Evolutionary conservation across 1,139 yeast species (phyloP).

Genomic region (Kazachstania sp.): DNA sequence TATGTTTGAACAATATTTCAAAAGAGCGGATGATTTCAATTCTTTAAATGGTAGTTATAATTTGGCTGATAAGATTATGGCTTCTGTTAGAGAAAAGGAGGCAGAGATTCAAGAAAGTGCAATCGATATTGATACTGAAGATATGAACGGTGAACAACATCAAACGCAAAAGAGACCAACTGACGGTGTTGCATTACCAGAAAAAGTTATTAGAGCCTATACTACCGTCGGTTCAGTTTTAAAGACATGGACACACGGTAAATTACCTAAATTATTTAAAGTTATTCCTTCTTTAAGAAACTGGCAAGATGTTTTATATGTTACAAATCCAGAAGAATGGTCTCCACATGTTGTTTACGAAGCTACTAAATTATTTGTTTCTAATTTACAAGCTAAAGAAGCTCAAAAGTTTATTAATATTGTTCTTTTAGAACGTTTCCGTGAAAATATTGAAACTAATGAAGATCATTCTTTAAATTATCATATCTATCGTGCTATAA

Average conservation of each 20-base stretch:
- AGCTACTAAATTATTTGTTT: slow-evolving; percentile 88
- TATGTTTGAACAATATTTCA: slow-evolving; percentile 58
- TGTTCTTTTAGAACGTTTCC: slow-evolving; percentile 75
- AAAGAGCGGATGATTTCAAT: slow-evolving; percentile 34
- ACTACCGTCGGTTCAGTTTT: slow-evolving; percentile 83
- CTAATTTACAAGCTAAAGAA: slow-evolving; percentile 81
- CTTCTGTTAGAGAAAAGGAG: slow-evolving; percentile 73
- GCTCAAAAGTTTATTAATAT: slow-evolving; percentile 75
- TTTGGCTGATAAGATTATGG: slow-evolving; percentile 87
- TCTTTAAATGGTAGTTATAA: slow-evolving; percentile 45
- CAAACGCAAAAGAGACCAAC: slow-evolving; percentile 19
- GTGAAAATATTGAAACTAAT: slow-evolving; percentile 71
- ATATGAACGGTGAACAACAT: slow-evolving; percentile 20
- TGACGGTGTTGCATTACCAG: slow-evolving; percentile 72
- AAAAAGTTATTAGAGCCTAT: slow-evolving; percentile 91
- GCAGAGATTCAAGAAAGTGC: slow-evolving; percentile 24
- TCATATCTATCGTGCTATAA: slow-evolving; percentile 83
- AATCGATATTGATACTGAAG: slow-evolving; percentile 11
- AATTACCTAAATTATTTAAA: slow-evolving; percentile 88
- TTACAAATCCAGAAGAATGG: slow-evolving; percentile 89
- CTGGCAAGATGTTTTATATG: slow-evolving; percentile 93
- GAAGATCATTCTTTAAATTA: slow-evolving; percentile 63
- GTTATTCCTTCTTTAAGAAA: slow-evolving; percentile 85
- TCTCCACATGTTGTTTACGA: slow-evolving; percentile 95
- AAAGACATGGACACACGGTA: slow-evolving; percentile 91